phyloP scores from a whole-genome alignment of 495 filamentous ascomycete genomes.

The Neurospora sp. region DNA sequence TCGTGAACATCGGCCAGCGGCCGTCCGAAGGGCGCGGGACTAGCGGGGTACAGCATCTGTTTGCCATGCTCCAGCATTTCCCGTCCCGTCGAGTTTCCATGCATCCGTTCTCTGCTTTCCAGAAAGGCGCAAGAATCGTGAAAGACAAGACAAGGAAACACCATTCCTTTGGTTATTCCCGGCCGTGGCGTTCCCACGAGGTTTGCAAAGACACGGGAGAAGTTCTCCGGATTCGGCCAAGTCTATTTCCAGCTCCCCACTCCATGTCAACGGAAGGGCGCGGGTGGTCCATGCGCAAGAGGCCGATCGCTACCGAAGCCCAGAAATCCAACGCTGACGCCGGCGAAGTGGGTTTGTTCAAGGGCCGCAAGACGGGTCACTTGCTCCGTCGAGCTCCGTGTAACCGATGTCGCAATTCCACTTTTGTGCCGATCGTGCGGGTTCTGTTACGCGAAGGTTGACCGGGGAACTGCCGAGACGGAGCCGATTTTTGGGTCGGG shows the following conservation, averaged over 20 bases:
- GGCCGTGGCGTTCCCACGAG: not conserved
- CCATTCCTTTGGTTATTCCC: no score
- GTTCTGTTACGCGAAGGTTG: not conserved
- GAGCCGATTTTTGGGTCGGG: not conserved
- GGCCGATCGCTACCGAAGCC: not conserved
- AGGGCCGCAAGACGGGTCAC: no score
- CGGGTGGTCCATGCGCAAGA: not conserved
- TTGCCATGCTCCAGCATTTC: no score
- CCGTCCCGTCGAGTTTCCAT: no score
- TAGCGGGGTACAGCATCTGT: not conserved
- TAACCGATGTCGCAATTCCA: not conserved
- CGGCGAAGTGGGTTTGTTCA: not conserved
- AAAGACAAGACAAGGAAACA: no score
- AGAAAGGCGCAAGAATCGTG: no score
- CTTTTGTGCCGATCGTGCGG: not conserved
- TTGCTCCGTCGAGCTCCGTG: not conserved
- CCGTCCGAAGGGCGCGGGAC: not conserved
- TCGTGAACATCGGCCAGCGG: no score
- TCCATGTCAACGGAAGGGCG: not conserved
- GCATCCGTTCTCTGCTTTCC: no score
- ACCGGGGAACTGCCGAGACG: not conserved
- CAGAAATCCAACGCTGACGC: not conserved
- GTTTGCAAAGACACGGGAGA: not conserved
- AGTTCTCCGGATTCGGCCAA: not conserved
- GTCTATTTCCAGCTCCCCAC: not conserved